phyloP scores from a whole-genome alignment of 2,329 filamentous ascomycete species.

The Beauveria varroae region DNA sequence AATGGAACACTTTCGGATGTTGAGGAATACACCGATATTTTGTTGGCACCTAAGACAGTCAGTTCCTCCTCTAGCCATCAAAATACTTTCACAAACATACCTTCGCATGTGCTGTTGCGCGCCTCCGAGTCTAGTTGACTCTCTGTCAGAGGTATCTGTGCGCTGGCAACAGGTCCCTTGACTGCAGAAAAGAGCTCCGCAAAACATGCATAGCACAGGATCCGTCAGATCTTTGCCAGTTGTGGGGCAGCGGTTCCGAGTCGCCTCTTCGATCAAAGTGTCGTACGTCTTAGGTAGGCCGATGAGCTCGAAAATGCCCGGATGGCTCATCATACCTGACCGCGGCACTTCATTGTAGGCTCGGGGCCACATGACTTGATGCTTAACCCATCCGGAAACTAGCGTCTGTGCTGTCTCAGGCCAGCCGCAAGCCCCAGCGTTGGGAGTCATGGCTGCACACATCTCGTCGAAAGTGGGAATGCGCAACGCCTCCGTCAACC shows the following conservation, averaged over 20 bases:
- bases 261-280: slow-evolving; percentile 84
- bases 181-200: slow-evolving; percentile 92
- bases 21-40: slow-evolving; percentile 89
- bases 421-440: slow-evolving; percentile 40
- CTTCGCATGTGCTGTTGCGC: slow-evolving; percentile 84
- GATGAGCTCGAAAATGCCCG: slow-evolving; percentile 87
- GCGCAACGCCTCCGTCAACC: slow-evolving; percentile 67
- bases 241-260: slow-evolving; percentile 73
- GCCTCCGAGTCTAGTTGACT: slow-evolving; percentile 57
- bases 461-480: slow-evolving; percentile 76
- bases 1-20: slow-evolving; percentile 91
- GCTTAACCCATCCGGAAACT: slow-evolving; percentile 65
- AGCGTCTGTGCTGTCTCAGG: slow-evolving; percentile 37
- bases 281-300: slow-evolving; percentile 90
- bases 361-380: slow-evolving; percentile 42
- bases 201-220: slow-evolving; percentile 87
- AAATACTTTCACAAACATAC: slow-evolving; percentile 42
- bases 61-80: not conserved
- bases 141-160: slow-evolving; percentile 41
- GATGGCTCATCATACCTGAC: slow-evolving; percentile 60
- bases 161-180: slow-evolving; percentile 88
- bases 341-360: slow-evolving; percentile 22
- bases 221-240: slow-evolving; percentile 89
- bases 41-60: slow-evolving; percentile 63
- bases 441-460: slow-evolving; percentile 51